Percentiles rank a stretch among this genome's conserved stretches.
These are phyloP conservation scores for Rhodofomes roseus DNA, from an alignment of 1,284 basidiomycete genomes.

Conservation along the genomic window DNA sequence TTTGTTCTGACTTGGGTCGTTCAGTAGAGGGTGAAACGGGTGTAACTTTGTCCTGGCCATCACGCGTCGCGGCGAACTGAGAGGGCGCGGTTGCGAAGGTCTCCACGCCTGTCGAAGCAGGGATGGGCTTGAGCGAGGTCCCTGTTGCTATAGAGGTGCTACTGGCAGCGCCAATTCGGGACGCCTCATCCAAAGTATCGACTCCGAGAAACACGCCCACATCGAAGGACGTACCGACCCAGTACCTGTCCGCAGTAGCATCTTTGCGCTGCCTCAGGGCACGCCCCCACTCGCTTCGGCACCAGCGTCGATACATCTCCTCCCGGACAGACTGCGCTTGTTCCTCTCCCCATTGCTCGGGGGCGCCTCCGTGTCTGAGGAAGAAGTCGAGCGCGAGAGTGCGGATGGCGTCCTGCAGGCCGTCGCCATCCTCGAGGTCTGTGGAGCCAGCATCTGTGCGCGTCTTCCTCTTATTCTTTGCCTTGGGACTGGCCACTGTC, in stretches of 20 bases:
- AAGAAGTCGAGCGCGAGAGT: conserved; percentile 62
- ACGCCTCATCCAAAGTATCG: conserved; percentile 39
- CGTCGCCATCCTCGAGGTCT: conserved; percentile 33
- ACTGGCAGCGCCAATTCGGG: conserved; percentile 9
- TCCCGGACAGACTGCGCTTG: conserved; percentile 46
- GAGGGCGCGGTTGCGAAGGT: conserved; percentile 36
- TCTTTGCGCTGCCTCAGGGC: conserved; percentile 39
- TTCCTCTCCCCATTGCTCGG: conserved; percentile 62
- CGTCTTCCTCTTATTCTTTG: conserved; percentile 6
- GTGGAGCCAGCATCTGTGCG: background rate
- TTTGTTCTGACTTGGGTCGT: background rate
- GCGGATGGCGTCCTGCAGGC: conserved; percentile 44
- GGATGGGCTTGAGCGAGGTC: background rate
- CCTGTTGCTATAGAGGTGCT: background rate
- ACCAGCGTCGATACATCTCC: conserved; percentile 61
- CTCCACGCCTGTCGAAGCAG: conserved; percentile 20
- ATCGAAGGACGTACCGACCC: conserved; percentile 75
- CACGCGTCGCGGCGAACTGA: conserved; percentile 7
- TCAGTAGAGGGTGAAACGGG: background rate
- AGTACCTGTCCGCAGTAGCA: conserved; percentile 33
- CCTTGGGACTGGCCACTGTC: too few species aligned
- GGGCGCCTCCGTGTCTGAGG: conserved; percentile 53
- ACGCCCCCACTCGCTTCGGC: conserved; percentile 60
- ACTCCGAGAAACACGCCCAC: conserved; percentile 65
- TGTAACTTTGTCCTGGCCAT: background rate